Percentiles rank a stretch among this genome's conserved stretches.
Evolutionary conservation across 179 eudicot species (phyloP).

Genomic region (Sideroxylon spinosum): DNA sequence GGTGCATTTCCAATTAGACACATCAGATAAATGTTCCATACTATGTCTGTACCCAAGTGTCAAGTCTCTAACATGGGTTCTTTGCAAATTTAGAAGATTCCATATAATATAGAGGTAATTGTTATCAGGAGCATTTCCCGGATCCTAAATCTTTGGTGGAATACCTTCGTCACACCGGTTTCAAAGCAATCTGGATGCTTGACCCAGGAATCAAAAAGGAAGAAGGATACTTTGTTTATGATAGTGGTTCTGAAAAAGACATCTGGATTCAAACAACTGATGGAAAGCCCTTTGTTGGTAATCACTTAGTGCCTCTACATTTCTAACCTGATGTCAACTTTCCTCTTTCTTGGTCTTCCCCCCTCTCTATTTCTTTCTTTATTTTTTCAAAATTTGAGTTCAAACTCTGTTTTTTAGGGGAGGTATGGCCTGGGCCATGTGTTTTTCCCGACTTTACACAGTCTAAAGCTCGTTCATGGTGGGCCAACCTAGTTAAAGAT

Average conservation of each 20-base stretch:
- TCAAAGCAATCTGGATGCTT: slow-evolving; percentile 99
- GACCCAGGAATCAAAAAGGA: slow-evolving; percentile 94
- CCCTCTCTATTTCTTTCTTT: neutral
- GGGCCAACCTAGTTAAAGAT: slow-evolving; percentile 81
- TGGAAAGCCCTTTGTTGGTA: slow-evolving; percentile 84
- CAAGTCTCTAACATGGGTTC: too few relatives aligned
- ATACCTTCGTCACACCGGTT: slow-evolving; percentile 72
- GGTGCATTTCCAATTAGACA: too few relatives aligned
- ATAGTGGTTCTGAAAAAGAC: slow-evolving; percentile 70
- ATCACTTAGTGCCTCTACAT: slow-evolving; percentile 8
- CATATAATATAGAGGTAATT: neutral
- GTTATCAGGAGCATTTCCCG: slow-evolving; percentile 69
- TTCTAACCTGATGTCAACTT: neutral
- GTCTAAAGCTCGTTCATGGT: slow-evolving; percentile 87
- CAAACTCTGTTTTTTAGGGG: slow-evolving; percentile 43
- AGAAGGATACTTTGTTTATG: slow-evolving; percentile 82
- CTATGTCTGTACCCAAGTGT: too few relatives aligned
- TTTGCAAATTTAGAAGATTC: too few relatives aligned
- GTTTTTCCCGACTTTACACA: slow-evolving; percentile 93
- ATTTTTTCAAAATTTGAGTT: neutral
- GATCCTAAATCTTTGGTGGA: slow-evolving; percentile 71
- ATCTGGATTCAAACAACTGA: slow-evolving; percentile 77
- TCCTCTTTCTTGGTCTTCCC: neutral
- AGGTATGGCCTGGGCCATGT: slow-evolving; percentile 99
- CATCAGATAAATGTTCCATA: too few relatives aligned